phyloP scores from a whole-genome alignment of 306 rosid species.

The Ammopiptanthus mongolicus region DNA sequence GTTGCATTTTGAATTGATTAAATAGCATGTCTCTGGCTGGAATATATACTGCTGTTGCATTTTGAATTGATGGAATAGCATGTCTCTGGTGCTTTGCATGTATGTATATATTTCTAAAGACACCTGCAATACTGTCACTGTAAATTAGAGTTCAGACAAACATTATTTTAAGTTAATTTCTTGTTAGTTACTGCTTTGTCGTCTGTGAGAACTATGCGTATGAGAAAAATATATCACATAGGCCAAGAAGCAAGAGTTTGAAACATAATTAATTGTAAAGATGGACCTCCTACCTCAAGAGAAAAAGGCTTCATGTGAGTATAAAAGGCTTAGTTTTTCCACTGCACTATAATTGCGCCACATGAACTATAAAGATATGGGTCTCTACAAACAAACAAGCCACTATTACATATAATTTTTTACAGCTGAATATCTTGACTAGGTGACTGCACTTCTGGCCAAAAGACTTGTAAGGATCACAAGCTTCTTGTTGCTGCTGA shows the following conservation, averaged over 20 bases:
- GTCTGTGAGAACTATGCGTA: background rate
- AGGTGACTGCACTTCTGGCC: too few species aligned
- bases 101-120: background rate
- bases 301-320: background rate
- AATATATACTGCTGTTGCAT: too few species aligned
- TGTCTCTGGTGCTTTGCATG: too few species aligned
- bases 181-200: too few species aligned
- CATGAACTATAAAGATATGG: background rate
- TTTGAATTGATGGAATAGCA: too few species aligned
- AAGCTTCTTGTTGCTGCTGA: too few species aligned
- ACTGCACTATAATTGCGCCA: background rate
- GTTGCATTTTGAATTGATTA: too few species aligned
- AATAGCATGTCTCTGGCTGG: too few species aligned
- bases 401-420: background rate
- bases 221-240: background rate
- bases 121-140: background rate
- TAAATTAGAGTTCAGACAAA: too few species aligned
- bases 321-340: background rate
- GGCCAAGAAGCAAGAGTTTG: background rate
- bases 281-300: background rate
- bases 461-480: too few species aligned
- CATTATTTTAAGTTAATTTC: too few species aligned
- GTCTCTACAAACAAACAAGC: background rate
- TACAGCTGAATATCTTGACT: background rate
- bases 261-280: background rate